Conservation (phyloP, 768 basidiomycete species). For the Tylopilus intermedius region DNA sequence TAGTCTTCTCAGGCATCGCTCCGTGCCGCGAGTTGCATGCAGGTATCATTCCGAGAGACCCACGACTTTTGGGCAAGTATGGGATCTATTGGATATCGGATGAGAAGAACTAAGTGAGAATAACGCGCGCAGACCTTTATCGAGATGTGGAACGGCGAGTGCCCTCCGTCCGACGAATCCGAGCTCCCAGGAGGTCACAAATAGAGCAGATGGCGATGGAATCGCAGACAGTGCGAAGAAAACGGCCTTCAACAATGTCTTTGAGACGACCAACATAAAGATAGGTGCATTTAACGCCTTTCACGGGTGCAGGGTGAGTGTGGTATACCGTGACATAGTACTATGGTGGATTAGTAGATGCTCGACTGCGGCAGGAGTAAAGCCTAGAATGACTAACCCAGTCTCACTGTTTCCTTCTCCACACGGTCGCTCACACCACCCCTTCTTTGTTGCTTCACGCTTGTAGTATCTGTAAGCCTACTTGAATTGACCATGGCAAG, state of each 20-base stretch:
- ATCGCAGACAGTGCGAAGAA: conserved; percentile 87
- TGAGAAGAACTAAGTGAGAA: neutral
- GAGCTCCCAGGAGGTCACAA: conserved; percentile 69
- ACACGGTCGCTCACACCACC: no score
- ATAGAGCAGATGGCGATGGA: conserved; percentile 81
- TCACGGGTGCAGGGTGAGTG: no score
- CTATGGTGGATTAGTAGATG: no score
- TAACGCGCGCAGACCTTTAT: conserved; percentile 62
- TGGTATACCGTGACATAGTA: no score
- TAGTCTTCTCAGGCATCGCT: no score
- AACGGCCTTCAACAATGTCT: conserved; percentile 87
- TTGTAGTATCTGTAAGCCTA: conserved; percentile 18
- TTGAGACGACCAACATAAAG: conserved; percentile 54
- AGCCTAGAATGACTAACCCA: conserved; percentile 1
- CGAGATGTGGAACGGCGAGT: conserved; percentile 84
- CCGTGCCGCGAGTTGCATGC: no score
- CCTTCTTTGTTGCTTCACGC: neutral
- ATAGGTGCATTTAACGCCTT: no score
- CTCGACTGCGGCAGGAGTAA: no score
- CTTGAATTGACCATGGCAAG: conserved; percentile 26
- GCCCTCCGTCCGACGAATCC: conserved; percentile 71
- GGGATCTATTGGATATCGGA: conserved; percentile 58
- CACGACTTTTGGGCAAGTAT: conserved; percentile 65
- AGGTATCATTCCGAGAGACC: conserved; percentile 58
- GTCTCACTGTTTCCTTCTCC: neutral